Percentiles rank a stretch among this genome's conserved stretches.
These are phyloP conservation scores for Phaffomyces antillensis DNA, from an alignment of 805 yeast species.

Conservation along the genomic window DNA sequence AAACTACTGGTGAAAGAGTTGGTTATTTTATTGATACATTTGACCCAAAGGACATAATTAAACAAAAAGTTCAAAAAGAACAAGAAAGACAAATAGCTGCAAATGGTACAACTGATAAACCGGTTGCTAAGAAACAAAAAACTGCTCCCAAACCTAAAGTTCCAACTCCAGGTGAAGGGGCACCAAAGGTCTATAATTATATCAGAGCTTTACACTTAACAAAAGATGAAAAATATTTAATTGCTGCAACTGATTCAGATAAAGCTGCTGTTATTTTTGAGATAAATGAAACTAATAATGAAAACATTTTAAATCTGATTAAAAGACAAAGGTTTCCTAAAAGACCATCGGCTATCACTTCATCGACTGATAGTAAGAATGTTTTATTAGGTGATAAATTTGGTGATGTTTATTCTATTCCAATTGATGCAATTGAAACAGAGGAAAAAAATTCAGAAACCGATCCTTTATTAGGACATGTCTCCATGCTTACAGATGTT, in stretches of 20 bases:
- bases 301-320: conserved; percentile 37
- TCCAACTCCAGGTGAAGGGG: conserved; percentile 62
- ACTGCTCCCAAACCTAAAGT: conserved; percentile 38
- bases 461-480: conserved; percentile 86
- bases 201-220: conserved; percentile 57
- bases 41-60: conserved; percentile 38
- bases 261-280: conserved; percentile 66
- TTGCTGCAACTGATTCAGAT: conserved; percentile 75
- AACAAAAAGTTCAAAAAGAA: conserved; percentile 36
- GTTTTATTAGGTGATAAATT: conserved; percentile 86
- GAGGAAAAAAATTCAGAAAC: conserved; percentile 35
- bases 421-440: conserved; percentile 31
- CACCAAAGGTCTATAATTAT: conserved; percentile 59
- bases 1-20: conserved; percentile 32
- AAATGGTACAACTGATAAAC: conserved; percentile 10
- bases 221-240: conserved; percentile 44
- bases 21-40: conserved; percentile 61
- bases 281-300: conserved; percentile 23
- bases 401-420: conserved; percentile 81
- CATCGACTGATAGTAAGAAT: conserved; percentile 50
- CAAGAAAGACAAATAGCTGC: conserved; percentile 29
- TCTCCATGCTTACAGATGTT: conserved; percentile 88
- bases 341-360: conserved; percentile 84
- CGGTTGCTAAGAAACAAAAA: conserved; percentile 28
- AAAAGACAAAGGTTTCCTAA: conserved; percentile 81